Percentiles rank a stretch among this genome's conserved stretches.
Conservation (phyloP, 1,139 yeast genomes). For the Sugiyamaella neomexicana region DNA sequence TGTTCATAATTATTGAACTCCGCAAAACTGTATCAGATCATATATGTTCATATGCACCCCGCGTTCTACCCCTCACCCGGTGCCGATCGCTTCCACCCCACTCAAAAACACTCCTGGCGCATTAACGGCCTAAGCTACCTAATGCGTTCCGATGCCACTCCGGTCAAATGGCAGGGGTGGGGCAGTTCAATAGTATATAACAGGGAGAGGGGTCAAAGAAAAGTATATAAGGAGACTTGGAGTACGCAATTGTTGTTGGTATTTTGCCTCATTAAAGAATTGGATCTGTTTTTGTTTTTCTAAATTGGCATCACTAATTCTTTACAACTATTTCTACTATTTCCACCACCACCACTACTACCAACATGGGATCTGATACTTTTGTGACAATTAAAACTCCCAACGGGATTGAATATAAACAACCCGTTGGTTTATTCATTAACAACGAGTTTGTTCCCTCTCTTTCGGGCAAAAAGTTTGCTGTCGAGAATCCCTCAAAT, state of each 20-base stretch:
- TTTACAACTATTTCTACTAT: not conserved
- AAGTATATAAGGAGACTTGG: not conserved
- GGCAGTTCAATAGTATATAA: not conserved
- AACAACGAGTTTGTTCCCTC: conserved; percentile 74
- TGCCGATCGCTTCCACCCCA: not conserved
- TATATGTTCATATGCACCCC: not conserved
- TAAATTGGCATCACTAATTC: not conserved
- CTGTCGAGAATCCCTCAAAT: conserved; percentile 47
- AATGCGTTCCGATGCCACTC: not conserved
- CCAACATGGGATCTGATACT: conserved; percentile 11
- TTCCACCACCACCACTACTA: not conserved
- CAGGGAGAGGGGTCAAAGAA: not conserved
- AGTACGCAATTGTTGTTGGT: not conserved
- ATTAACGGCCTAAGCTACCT: not conserved
- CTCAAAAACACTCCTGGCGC: not conserved
- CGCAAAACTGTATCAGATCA: not conserved
- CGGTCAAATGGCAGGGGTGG: not conserved
- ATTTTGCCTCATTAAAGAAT: not conserved
- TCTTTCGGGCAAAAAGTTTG: conserved; percentile 54
- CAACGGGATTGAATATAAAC: conserved; percentile 55
- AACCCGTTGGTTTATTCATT: conserved; percentile 81
- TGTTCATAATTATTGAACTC: no score
- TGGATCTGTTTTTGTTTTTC: no score
- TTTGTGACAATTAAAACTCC: conserved; percentile 49
- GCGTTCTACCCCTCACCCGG: not conserved